Base-by-base conservation (phyloP, 306 rosid genomes). In the Cicer bijugum region DNA sequence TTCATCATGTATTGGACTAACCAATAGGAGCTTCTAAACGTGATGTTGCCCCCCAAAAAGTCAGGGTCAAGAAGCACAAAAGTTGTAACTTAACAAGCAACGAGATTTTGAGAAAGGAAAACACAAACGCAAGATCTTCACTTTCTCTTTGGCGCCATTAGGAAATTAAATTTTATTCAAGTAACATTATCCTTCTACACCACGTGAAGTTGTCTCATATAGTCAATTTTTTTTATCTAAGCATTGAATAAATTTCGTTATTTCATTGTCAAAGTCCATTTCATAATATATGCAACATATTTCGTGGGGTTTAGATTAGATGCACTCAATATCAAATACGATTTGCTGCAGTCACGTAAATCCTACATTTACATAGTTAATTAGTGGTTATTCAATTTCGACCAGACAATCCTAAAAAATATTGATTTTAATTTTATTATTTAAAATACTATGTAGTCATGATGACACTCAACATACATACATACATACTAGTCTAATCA, bases 181-280 rank as follows among this genome's bases (percentile, higher is more conserved):
- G 73, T 40, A 80, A 62, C 57, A 62, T 69, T 69, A 19, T 60
- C 61, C 47, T 75, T 48, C 77, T 69, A 75, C 9, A 46, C 77
- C 89, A 88, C 82, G 88, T 88, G 92, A 71, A 77, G 79, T 53
- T 85, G 88, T 77, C 85, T 88, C 10, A 16, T 1, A 17, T 6
- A 14, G 19, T 51, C 60, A 19, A 43, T 16, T 69, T 60, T 28
- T 28, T 56, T 6, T 53, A 48, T 38, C 44, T 65, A 39, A 38
- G 0, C 16, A 10, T 48, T 11, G 2, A 15, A 71, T 58, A 68
- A 17, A 16, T 16, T 60, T 75, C 6, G 55, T 48, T 9, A 43
- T 75, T 57, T 58, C 75, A 8, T 50, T 74, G 69, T 80, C 83
- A 74, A 58, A 74, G 16, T 38, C 48, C 19, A 37, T 51, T n/a